phyloP scores from a whole-genome alignment of 768 basidiomycete species.

The Coprinellus micaceus region DNA sequence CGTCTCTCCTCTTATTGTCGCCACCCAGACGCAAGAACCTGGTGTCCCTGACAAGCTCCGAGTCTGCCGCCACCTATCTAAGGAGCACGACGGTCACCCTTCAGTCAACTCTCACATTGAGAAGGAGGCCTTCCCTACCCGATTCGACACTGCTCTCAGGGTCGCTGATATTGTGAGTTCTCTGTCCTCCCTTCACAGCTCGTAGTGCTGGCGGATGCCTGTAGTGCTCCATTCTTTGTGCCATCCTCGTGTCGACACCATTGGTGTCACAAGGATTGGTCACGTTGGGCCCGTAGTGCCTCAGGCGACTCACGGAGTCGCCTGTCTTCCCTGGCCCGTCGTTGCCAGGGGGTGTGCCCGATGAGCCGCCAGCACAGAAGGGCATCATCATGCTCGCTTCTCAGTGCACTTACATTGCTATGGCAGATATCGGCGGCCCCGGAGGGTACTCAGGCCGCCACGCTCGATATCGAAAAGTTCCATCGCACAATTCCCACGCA shows the following conservation, averaged over 20 bases:
- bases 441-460: slow-evolving; percentile 27
- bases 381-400: too few species aligned
- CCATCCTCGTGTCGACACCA: background rate
- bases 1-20: slow-evolving; percentile 26
- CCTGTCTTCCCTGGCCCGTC: too few species aligned
- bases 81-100: slow-evolving; percentile 3
- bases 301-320: too few species aligned
- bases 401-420: background rate
- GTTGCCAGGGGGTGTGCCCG: too few species aligned
- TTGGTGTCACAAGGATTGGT: too few species aligned
- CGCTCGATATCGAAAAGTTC: slow-evolving; percentile 30
- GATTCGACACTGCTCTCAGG: slow-evolving; percentile 21
- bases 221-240: too few species aligned
- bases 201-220: background rate
- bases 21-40: slow-evolving; percentile 20
- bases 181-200: background rate
- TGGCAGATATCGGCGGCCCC: slow-evolving; percentile 27
- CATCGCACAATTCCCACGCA: slow-evolving; percentile 30
- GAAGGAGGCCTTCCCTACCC: slow-evolving; percentile 23
- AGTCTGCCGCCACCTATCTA: slow-evolving; percentile 26
- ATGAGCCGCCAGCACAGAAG: too few species aligned
- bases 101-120: slow-evolving; percentile 23
- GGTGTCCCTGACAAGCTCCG: slow-evolving; percentile 22
- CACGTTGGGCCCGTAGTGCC: too few species aligned
- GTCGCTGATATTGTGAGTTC: slow-evolving; percentile 25